Evolutionary conservation across 208 protist species (phyloP).

Genomic region (Crithidia fasciculata): DNA sequence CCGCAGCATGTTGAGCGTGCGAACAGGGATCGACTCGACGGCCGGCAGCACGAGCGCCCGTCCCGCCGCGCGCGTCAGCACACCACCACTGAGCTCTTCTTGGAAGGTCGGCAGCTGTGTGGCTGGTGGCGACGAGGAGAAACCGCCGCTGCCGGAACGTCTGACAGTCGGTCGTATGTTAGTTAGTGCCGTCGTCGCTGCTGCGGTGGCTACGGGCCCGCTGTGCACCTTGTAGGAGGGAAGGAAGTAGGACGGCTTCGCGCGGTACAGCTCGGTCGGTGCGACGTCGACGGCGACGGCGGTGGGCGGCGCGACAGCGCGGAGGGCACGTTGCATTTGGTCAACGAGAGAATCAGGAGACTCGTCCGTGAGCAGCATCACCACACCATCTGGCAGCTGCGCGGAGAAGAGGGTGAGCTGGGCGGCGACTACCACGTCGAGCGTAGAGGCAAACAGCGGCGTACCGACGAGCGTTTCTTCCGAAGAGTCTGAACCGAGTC

Average conservation of each 20-base stretch:
- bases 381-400: constrained; percentile 35
- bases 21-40: constrained; percentile 35
- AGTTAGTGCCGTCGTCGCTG: neutral
- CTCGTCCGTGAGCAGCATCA: constrained; percentile 35
- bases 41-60: constrained; percentile 41
- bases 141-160: neutral
- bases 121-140: constrained; percentile 1
- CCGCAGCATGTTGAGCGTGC: constrained; percentile 49
- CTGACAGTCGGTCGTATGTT: no score
- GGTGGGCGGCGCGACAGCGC: neutral
- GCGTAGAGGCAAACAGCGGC: constrained; percentile 35
- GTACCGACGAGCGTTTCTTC: neutral
- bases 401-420: constrained; percentile 48
- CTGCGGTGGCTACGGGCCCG: neutral
- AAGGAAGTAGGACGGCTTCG: constrained; percentile 37
- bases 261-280: constrained; percentile 7
- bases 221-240: constrained; percentile 31
- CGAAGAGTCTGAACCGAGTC: constrained; percentile 1
- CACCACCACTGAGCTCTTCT: constrained; percentile 43
- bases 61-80: constrained; percentile 33
- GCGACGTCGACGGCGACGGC: constrained; percentile 25
- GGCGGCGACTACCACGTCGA: constrained; percentile 45
- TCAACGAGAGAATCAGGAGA: constrained; percentile 20
- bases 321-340: constrained; percentile 21
- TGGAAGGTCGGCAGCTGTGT: constrained; percentile 18